Conservation (phyloP, 176 grass and related monocot species). For the Eleusine coracana region DNA sequence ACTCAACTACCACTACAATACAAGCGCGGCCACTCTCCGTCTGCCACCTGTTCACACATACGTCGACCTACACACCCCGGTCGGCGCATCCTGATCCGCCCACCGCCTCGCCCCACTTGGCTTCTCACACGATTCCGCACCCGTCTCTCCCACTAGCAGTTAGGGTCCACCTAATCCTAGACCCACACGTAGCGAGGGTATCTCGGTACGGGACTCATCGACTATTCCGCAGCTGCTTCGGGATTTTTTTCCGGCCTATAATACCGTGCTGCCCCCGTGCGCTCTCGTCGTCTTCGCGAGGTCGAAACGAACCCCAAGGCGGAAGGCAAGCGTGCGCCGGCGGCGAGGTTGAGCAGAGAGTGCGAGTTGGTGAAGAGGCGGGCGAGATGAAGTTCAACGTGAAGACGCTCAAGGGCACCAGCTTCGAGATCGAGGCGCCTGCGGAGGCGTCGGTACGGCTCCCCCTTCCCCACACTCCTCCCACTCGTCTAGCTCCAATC, state of each 20-base stretch:
- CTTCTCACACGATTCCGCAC: background rate
- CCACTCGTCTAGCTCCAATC: background rate
- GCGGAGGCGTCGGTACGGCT: conserved; percentile 62
- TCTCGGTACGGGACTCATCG: no score
- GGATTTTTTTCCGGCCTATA: conserved; percentile 42
- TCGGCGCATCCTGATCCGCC: conserved; percentile 26
- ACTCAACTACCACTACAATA: background rate
- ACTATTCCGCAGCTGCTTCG: background rate
- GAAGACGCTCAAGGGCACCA: conserved; percentile 88
- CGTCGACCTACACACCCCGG: background rate
- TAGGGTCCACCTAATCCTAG: rapidly evolving
- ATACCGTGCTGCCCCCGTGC: conserved; percentile 9
- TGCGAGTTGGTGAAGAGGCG: background rate
- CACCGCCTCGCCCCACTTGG: background rate
- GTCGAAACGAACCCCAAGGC: conserved; percentile 29
- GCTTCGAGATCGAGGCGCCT: conserved; percentile 83
- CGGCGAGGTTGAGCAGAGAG: background rate
- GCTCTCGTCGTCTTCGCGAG: conserved; percentile 41
- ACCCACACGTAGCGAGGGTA: background rate
- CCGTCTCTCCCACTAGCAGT: background rate
- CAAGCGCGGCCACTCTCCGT: rapidly evolving
- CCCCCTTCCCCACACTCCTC: background rate
- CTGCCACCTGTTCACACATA: background rate
- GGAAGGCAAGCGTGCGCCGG: conserved; percentile 1
- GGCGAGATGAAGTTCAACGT: conserved; percentile 83